Conservation (phyloP, 2,329 filamentous ascomycete species). For the Penicillium italicum region DNA sequence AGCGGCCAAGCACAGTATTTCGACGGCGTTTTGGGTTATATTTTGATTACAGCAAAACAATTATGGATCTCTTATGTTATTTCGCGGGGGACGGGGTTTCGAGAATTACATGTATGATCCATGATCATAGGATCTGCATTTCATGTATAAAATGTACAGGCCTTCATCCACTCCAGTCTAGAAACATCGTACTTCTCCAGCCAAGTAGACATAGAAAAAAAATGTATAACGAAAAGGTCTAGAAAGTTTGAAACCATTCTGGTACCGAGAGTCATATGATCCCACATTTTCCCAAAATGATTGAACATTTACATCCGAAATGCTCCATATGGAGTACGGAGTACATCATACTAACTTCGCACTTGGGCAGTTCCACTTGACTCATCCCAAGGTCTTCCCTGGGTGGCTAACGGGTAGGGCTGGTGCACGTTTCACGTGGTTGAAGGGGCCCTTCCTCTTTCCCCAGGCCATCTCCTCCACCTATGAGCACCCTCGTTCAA, state of each 20-base stretch:
- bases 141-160: too few species aligned
- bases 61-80: neutral
- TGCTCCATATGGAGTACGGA: neutral
- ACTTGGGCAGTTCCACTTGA: neutral
- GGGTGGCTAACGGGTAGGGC: conserved; percentile 16
- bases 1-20: neutral
- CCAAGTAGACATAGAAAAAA: too few species aligned
- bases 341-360: too few species aligned
- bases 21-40: neutral
- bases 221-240: neutral
- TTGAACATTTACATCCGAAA: neutral
- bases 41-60: neutral
- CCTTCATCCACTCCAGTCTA: too few species aligned
- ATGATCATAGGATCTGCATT: neutral
- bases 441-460: neutral
- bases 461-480: neutral
- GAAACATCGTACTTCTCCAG: neutral
- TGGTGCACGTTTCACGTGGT: conserved; percentile 2
- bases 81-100: neutral
- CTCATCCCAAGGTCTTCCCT: neutral
- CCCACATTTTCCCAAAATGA: neutral
- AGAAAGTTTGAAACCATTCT: neutral
- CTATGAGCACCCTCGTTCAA: neutral
- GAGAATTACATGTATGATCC: neutral
- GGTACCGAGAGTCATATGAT: neutral